Conservation (phyloP, 106 monocot genomes). For the Dendrobium officinale region DNA sequence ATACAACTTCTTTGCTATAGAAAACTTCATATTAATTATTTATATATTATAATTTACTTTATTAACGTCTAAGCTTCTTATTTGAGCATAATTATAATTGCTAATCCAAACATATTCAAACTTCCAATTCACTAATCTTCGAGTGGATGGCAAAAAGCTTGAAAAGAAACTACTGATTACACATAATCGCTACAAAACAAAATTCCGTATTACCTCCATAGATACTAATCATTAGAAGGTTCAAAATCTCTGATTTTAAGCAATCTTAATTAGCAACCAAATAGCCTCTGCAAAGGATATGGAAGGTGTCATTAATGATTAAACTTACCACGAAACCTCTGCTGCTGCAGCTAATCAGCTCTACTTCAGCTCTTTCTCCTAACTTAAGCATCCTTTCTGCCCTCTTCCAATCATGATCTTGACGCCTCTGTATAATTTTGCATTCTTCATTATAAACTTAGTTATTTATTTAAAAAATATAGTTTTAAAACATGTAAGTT, state of each 20-base stretch:
- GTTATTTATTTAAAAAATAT: neutral
- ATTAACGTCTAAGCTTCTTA: neutral
- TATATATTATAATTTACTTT: neutral
- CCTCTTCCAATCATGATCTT: constrained; percentile 54
- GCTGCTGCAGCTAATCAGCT: constrained; percentile 79
- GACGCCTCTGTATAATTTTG: constrained; percentile 42
- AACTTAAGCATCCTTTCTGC: constrained; percentile 34
- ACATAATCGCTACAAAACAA: neutral
- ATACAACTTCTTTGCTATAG: neutral
- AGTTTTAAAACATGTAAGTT: neutral
- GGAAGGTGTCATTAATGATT: neutral
- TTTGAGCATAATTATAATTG: neutral
- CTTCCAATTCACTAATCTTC: neutral
- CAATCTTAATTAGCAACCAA: neutral
- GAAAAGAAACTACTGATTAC: neutral
- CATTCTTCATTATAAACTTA: constrained; percentile 15
- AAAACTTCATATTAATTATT: neutral
- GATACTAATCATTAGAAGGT: neutral
- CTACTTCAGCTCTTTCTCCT: constrained; percentile 72
- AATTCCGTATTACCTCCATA: neutral
- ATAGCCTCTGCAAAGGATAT: neutral
- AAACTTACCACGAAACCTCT: constrained; percentile 86
- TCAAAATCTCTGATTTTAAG: neutral
- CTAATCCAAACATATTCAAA: neutral
- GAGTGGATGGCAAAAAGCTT: neutral